Evolutionary conservation across 345 rosid genomes (phyloP).

Genomic region (Hirschfeldia incana): DNA sequence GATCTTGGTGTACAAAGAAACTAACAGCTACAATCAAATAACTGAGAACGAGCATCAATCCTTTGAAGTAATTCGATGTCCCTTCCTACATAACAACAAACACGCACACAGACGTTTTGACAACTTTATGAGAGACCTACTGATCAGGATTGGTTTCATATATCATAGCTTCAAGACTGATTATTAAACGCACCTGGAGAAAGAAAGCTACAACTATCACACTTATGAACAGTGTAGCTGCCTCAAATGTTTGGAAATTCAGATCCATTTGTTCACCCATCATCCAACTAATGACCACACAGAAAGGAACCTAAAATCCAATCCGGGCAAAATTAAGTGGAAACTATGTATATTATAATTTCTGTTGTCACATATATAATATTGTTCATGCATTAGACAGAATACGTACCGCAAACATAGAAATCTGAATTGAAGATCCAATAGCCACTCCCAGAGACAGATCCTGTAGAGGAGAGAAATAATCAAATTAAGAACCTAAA

Average conservation of each 20-base stretch:
- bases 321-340: neutral
- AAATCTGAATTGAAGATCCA: constrained; percentile 92
- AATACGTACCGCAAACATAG: constrained; percentile 87
- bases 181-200: neutral
- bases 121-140: neutral
- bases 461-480: constrained; percentile 54
- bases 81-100: neutral
- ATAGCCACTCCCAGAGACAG: constrained; percentile 95
- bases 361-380: neutral
- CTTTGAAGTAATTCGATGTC: neutral
- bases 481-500: neutral
- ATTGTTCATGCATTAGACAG: neutral
- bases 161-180: neutral
- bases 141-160: neutral
- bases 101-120: neutral
- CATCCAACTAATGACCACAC: constrained; percentile 80
- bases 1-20: neutral
- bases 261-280: constrained; percentile 78
- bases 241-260: constrained; percentile 3
- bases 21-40: neutral
- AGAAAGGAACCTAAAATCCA: constrained; percentile 58
- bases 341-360: constrained; percentile 5
- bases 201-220: neutral
- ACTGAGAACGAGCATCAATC: neutral
- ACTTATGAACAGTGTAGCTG: neutral